Evolutionary conservation across 768 basidiomycete species (phyloP), one percentile per base, ranked within the genome.

Genomic region (Hydnum rufescens): DNA sequence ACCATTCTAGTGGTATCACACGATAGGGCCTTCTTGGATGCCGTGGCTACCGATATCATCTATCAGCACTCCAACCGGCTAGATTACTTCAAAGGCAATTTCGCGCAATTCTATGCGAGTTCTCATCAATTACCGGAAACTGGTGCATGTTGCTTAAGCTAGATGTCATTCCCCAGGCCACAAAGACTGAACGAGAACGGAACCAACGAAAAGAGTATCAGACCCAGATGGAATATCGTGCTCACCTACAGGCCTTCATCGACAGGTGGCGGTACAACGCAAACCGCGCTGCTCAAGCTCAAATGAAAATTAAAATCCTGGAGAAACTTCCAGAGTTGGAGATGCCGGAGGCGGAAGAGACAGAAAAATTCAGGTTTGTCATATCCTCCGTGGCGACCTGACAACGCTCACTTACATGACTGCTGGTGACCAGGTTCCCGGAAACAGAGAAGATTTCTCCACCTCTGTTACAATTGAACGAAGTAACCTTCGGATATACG

Each of bases 11-110:
- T 95, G 13, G 90, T 96, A 29, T 93, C 93, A 51, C 95, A 99
- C 72, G 95, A 99, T 65, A 81, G 95, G 61, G 87, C 90, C 32
- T 96, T 96, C 75, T 68, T 96, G 52, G 93, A 97, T 64, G 83
- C 86, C 16, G 87, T 97, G 32, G 93, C 95, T 3, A 97, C 95
- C 18, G 95, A 99, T 64, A 96, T 99, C 58, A 76, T 96, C n/a
- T 88, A 95, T 64, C 89, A 87, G 64, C 90, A 96, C 64, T 89
- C 82, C 0, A 81, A 73, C 51, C 75, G 95, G 44, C 72, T 97
- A 19, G 90, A 97, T 64, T 97, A 97, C 68, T 97, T 92, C 71
- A 95, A 96, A 70, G 95, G 93, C 78, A 97, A 97, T 68, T 99
- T 97, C 66, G 80, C 85, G 1, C 92, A 97, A 64, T 97, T 99